Percentiles rank a stretch among this genome's conserved stretches.
phyloP scores from a whole-genome alignment of 441 rosid species.

The Euphorbia celastroides region DNA sequence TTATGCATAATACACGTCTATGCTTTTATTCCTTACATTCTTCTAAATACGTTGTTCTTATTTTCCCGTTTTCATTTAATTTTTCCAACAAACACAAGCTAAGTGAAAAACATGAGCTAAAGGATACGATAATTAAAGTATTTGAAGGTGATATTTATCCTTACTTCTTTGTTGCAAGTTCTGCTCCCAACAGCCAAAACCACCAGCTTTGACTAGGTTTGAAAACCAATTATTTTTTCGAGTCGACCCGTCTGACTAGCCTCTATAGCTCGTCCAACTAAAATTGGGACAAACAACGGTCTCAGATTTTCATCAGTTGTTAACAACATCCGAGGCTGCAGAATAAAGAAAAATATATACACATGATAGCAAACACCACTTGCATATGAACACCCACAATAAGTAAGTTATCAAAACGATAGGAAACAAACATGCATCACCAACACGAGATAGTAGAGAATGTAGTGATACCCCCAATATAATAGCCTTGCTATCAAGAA shows the following conservation, averaged over 20 bases:
- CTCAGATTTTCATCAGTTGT: constrained; percentile 78
- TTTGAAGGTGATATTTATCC: too few relatives aligned
- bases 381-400: too few relatives aligned
- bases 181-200: constrained; percentile 96
- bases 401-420: background rate
- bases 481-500: constrained; percentile 86
- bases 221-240: constrained; percentile 88
- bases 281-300: constrained; percentile 75
- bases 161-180: constrained; percentile 92
- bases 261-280: constrained; percentile 94
- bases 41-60: too few relatives aligned
- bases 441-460: constrained; percentile 80
- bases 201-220: constrained; percentile 89
- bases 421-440: constrained; percentile 93
- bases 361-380: background rate
- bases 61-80: too few relatives aligned
- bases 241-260: constrained; percentile 97
- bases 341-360: background rate
- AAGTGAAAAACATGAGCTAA: too few relatives aligned
- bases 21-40: too few relatives aligned
- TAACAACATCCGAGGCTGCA: constrained; percentile 90
- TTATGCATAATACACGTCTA: too few relatives aligned
- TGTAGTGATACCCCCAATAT: constrained; percentile 80
- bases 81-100: too few relatives aligned
- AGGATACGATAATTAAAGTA: too few relatives aligned